Conservation (phyloP, 2,329 filamentous ascomycete genomes). For the Emericellopsis cladophorae region DNA sequence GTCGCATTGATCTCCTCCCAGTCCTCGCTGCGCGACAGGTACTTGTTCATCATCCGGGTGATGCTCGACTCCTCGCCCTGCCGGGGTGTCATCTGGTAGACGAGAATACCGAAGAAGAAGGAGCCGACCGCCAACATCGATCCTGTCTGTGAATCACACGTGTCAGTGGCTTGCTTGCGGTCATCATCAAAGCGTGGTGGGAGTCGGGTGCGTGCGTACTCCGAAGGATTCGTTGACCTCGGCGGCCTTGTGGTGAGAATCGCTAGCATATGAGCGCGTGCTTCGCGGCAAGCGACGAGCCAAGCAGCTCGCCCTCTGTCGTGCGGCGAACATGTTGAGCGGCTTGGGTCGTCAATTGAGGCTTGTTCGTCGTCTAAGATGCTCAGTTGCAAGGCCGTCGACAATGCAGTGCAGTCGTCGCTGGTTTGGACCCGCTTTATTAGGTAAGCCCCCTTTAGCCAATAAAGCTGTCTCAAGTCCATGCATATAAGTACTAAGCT, state of each 20-base stretch:
- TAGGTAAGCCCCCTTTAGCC: background rate
- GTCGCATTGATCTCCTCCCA: conserved; percentile 40
- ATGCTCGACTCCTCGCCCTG: conserved; percentile 37
- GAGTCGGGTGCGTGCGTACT: conserved; percentile 27
- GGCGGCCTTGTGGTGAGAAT: conserved; percentile 31
- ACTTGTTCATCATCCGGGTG: conserved; percentile 30
- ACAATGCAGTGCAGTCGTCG: background rate
- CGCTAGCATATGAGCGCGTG: conserved; percentile 40
- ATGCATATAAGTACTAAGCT: too few species aligned
- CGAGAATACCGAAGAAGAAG: conserved; percentile 27
- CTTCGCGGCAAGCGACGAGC: conserved; percentile 22
- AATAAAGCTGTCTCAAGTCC: background rate
- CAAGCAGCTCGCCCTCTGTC: conserved; percentile 28
- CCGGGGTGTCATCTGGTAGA: conserved; percentile 36
- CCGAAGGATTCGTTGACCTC: conserved; percentile 41
- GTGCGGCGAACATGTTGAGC: conserved; percentile 26
- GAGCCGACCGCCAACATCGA: conserved; percentile 32
- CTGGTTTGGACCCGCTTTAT: background rate
- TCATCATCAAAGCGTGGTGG: conserved; percentile 4
- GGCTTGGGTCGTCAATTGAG: conserved; percentile 17
- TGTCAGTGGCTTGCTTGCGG: background rate
- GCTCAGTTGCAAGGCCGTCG: background rate
- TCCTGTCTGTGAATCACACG: conserved; percentile 23
- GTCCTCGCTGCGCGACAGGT: conserved; percentile 31
- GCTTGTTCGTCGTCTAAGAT: background rate